Evolutionary conservation across 352 stramenopile species (phyloP), one percentile per base, ranked within the genome.

Genomic region (Thraustochytrium striatum): DNA sequence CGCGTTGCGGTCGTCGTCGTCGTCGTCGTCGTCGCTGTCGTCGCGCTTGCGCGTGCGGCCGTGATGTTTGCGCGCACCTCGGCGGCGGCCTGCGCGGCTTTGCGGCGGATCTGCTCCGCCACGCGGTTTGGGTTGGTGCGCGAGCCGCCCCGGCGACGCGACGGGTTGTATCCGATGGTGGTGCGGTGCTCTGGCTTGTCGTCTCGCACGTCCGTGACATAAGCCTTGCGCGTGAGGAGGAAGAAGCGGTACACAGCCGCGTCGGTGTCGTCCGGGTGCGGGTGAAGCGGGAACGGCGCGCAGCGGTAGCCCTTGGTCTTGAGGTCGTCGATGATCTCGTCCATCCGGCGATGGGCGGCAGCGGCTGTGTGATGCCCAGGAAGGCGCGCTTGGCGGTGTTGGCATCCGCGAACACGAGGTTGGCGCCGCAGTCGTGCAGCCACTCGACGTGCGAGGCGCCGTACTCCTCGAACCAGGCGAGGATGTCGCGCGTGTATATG

Each of bases 401-500:
- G 19, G 43, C 44, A 39, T 75, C 65, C 8, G n/a, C 36, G 13
- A 75, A 75, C 11, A 75, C 65, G 30, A 75, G 65, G 52, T 75
- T 75, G 2, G 65, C 65, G 25, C 65, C 65, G 39, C 65, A 75
- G 30, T 75, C 65, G 47, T 75, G 65, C 2, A 75, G 39, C 65
- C 65, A 75, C 36, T 75, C 65, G 39, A 75, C 52, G 65, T 38
- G 65, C 35, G 65, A 16, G 13, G 65, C 65, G 19, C 65, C 65
- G 65, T 75, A 75, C 25, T 75, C 65, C 16, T 38, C 65, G 8
- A 75, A 75, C 65, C 65, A 75, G 16, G 65, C 33, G 30, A 62
- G 65, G 25, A 75, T 61, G 65, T 75, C 65, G 16, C 21, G 25
- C 52, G 65, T 62, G 65, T 70, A 39, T 3, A 75, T 38, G 8